These are phyloP conservation scores for Catharanthus roseus DNA, from an alignment of 257 asterid species.

Conservation along the genomic window DNA sequence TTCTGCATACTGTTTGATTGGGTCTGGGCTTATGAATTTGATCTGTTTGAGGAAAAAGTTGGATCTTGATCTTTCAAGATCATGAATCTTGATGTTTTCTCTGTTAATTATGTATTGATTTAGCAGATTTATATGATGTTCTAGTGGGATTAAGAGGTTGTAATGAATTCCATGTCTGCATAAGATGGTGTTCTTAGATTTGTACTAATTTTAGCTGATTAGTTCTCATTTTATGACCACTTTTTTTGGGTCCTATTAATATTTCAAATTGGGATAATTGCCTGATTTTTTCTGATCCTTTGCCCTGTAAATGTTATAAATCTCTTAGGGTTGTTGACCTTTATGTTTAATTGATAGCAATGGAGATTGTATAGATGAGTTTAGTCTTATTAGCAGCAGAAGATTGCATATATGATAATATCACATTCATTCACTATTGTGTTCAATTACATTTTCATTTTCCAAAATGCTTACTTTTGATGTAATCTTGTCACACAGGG, in stretches of 20 bases:
- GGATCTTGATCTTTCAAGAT: constrained; percentile 3
- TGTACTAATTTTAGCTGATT: neutral
- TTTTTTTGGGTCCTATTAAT: neutral
- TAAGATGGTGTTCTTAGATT: neutral
- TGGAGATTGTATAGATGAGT: neutral
- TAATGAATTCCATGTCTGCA: neutral
- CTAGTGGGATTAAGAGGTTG: neutral
- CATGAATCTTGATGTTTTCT: neutral
- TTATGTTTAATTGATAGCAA: neutral
- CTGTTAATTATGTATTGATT: neutral
- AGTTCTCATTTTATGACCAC: neutral
- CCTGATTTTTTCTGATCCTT: too few species aligned
- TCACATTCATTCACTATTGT: neutral
- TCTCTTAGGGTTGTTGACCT: neutral
- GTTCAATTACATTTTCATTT: neutral
- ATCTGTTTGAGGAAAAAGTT: neutral
- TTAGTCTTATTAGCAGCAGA: neutral
- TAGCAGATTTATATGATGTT: constrained; percentile 1
- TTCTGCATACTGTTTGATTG: constrained; percentile 17
- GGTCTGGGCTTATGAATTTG: neutral
- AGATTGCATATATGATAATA: too few species aligned
- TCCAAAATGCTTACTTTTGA: neutral
- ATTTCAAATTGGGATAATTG: neutral
- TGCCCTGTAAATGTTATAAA: too few species aligned
- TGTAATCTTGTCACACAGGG: constrained; percentile 34